Percentiles rank a stretch among this genome's conserved stretches.
Conservation (phyloP, 345 rosid genomes). For the Capsella bursapastoris region DNA sequence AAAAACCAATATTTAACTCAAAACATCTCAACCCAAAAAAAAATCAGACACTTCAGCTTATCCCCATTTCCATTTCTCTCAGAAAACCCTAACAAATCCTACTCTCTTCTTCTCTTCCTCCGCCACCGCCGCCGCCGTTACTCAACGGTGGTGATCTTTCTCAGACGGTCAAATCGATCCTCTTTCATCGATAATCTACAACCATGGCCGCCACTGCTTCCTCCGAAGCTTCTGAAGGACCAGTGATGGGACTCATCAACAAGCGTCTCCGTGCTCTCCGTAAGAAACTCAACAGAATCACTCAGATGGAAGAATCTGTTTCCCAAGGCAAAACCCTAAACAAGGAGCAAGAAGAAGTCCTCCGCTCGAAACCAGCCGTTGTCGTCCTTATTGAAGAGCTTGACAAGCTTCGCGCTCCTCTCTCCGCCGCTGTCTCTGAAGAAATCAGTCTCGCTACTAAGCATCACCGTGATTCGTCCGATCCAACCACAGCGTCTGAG, state of each 20-base stretch:
- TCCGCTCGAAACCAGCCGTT: conserved; percentile 80
- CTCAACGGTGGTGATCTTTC: conserved; percentile 34
- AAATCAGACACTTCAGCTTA: conserved; percentile 35
- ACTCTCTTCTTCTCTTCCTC: conserved; percentile 14
- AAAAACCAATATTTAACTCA: background rate
- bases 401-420: conserved; percentile 80
- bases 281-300: conserved; percentile 80
- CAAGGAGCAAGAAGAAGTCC: conserved; percentile 87
- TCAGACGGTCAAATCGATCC: conserved; percentile 11
- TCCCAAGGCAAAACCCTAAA: conserved; percentile 80
- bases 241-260: conserved; percentile 79
- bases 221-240: conserved; percentile 74
- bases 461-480: conserved; percentile 19
- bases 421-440: conserved; percentile 68
- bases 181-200: background rate
- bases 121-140: conserved; percentile 28
- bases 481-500: conserved; percentile 28
- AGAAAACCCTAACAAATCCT: conserved; percentile 38
- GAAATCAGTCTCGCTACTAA: conserved; percentile 62
- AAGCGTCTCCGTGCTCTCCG: conserved; percentile 94
- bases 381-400: conserved; percentile 77
- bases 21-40: background rate
- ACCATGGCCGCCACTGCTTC: conserved; percentile 49
- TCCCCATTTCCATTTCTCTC: conserved; percentile 21
- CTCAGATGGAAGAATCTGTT: conserved; percentile 79